Conservation (phyloP, 805 yeast species). For the Yamadazyma paraphyllophila region DNA sequence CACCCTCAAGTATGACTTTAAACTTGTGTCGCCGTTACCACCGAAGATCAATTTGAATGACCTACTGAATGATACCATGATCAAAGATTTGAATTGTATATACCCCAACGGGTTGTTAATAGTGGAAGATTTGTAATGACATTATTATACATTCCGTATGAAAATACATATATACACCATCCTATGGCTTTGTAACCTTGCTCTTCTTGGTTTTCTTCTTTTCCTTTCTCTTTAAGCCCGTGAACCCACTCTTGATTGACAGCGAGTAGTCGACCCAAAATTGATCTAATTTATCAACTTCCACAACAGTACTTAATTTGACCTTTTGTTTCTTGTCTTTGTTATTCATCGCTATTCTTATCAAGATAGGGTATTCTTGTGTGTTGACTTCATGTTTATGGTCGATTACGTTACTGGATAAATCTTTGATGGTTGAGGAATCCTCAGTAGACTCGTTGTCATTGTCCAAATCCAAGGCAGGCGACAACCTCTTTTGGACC, state of each 20-base stretch:
- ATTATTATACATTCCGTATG: neutral
- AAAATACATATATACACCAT: neutral
- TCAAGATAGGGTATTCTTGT: conserved; percentile 56
- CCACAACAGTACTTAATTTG: conserved; percentile 75
- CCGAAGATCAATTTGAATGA: conserved; percentile 34
- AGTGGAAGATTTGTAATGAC: conserved; percentile 45
- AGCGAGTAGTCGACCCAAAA: conserved; percentile 80
- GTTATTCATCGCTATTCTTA: conserved; percentile 63
- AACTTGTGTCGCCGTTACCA: conserved; percentile 36
- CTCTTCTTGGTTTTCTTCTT: conserved; percentile 67
- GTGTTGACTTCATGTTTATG: conserved; percentile 20
- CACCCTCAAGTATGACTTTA: conserved; percentile 27
- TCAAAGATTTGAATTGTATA: conserved; percentile 59
- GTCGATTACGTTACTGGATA: conserved; percentile 26
- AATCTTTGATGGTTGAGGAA: conserved; percentile 20
- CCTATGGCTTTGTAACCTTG: conserved; percentile 7
- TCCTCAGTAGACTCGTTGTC: conserved; percentile 9
- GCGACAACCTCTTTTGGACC: conserved; percentile 53
- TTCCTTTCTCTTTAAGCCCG: conserved; percentile 78
- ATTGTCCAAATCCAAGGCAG: conserved; percentile 25
- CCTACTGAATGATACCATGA: conserved; percentile 28
- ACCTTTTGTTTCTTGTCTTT: conserved; percentile 44
- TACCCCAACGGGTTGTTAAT: conserved; percentile 52
- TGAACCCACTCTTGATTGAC: conserved; percentile 65
- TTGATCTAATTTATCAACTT: conserved; percentile 54